phyloP scores from a whole-genome alignment of 2,329 filamentous ascomycete species.

The Harringtonia aguacate region DNA sequence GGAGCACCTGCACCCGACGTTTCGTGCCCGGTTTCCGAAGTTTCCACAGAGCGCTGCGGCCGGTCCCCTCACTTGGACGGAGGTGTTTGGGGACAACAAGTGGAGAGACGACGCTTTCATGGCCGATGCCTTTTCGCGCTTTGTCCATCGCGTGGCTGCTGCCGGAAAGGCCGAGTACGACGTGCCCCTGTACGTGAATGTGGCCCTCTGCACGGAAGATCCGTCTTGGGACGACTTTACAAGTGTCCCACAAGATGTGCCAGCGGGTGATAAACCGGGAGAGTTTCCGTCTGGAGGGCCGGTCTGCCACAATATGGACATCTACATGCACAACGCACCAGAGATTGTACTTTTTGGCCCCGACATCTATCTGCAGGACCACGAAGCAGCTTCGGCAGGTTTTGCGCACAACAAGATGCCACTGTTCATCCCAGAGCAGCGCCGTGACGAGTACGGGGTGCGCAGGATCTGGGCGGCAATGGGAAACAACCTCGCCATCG shows the following conservation, averaged over 20 bases:
- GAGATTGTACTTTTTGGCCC: slow-evolving; percentile 33
- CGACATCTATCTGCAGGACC: slow-evolving; percentile 31
- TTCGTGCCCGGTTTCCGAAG: background rate
- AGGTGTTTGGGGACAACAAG: slow-evolving; percentile 17
- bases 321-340: slow-evolving; percentile 31
- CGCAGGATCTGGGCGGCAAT: slow-evolving; percentile 27
- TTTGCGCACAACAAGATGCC: slow-evolving; percentile 19
- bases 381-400: slow-evolving; percentile 17
- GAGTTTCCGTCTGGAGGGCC: slow-evolving; percentile 34
- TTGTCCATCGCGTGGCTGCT: slow-evolving; percentile 20
- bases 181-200: slow-evolving; percentile 23
- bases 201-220: no score
- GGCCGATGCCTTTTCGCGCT: slow-evolving; percentile 23
- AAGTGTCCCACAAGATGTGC: slow-evolving; percentile 9
- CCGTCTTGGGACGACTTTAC: slow-evolving; percentile 19
- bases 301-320: slow-evolving; percentile 28
- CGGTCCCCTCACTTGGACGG: slow-evolving; percentile 16
- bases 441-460: slow-evolving; percentile 34
- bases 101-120: slow-evolving; percentile 24
- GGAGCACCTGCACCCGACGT: background rate
- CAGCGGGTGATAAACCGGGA: slow-evolving; percentile 21
- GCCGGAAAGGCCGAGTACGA: slow-evolving; percentile 23
- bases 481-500: slow-evolving; percentile 15
- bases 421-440: slow-evolving; percentile 41
- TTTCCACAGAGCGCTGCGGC: no score